phyloP scores from a whole-genome alignment of 2,329 filamentous ascomycete genomes.

The Nemania sp. region DNA sequence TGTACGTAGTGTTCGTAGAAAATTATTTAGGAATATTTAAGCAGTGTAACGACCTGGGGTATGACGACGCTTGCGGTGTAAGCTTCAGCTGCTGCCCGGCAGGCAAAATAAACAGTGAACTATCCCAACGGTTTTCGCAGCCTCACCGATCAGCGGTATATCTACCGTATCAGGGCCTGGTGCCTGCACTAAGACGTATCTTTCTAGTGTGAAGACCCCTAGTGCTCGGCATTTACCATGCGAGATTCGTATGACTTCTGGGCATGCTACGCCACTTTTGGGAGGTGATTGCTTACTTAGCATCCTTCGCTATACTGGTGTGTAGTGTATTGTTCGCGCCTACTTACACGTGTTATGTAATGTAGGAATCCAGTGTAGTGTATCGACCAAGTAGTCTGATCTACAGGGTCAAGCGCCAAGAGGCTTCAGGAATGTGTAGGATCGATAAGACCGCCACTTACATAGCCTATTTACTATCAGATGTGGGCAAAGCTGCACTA shows the following conservation, averaged over 20 bases:
- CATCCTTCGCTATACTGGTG: background rate
- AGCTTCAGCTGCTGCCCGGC: conserved; percentile 15
- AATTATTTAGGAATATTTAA: too few species aligned
- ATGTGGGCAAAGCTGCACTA: too few species aligned
- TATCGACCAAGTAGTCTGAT: too few species aligned
- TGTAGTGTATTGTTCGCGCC: background rate
- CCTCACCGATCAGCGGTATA: conserved; percentile 13
- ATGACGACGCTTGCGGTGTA: too few species aligned
- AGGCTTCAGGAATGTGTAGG: background rate
- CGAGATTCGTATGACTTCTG: conserved; percentile 14
- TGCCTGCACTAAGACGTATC: conserved; percentile 13
- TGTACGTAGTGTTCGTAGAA: too few species aligned
- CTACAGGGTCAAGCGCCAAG: background rate
- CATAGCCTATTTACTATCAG: too few species aligned
- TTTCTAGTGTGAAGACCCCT: background rate
- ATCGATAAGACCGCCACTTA: conserved; percentile 21
- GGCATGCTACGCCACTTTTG: conserved; percentile 6
- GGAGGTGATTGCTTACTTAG: conserved; percentile 1
- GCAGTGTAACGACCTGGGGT: too few species aligned
- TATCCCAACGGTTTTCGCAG: background rate
- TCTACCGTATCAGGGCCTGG: conserved; percentile 12
- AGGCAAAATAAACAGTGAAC: conserved; percentile 8
- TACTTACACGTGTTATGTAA: too few species aligned
- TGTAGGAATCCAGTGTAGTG: background rate
- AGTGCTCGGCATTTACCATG: conserved; percentile 15